Evolutionary conservation across 768 basidiomycete species (phyloP), one percentile per base, ranked within the genome.

Genomic region (Daedaleopsis sinensis): DNA sequence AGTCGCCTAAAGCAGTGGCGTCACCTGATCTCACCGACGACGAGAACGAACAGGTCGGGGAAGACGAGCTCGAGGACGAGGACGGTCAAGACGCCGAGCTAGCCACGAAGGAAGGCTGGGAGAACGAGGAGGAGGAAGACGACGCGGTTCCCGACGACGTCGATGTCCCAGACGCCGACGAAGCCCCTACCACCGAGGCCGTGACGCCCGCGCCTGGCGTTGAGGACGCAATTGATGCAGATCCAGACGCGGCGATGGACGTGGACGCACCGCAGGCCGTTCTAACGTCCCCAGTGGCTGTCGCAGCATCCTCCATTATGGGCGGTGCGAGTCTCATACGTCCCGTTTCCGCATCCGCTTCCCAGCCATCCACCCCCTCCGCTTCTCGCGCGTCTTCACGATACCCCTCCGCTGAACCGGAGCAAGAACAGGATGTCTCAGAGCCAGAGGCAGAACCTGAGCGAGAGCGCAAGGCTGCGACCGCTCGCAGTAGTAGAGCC

Each of bases 221-320:
- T 62, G 74, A 67, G 42, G 73, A 61, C 35, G 74, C 72, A 9
- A 69, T 52, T 11, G 68, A 66, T 18, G 69, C 47, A 4, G 62
- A 65, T n/a, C 24, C 39, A 7, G 59, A 65, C 55, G 58, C 60
- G 8, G 49, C 64, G 19, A 70, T 70, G 68, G 68, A 71, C 42
- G 67, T 71, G 10, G 64, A 70, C 61, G 54, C 54, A 5, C 70
- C 71, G 5, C 53, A 60, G 12, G 56, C 69, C 5, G 61, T 70
- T 7, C 62, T 70, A 39, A 65, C 69, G 49, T 68, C 71, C 13
- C 71, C 74, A 46, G 67, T 72, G 27, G 65, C 73, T 39, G 74
- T 76, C 0, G 76, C 77, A 5, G 79, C 76, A 0, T 78, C 79
- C n/a, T 80, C 82, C 13, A 82, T 81, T 39, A 82, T 82, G 79